Base-by-base conservation (phyloP, 805 yeast genomes). In the Ogataea nonfermentans region DNA sequence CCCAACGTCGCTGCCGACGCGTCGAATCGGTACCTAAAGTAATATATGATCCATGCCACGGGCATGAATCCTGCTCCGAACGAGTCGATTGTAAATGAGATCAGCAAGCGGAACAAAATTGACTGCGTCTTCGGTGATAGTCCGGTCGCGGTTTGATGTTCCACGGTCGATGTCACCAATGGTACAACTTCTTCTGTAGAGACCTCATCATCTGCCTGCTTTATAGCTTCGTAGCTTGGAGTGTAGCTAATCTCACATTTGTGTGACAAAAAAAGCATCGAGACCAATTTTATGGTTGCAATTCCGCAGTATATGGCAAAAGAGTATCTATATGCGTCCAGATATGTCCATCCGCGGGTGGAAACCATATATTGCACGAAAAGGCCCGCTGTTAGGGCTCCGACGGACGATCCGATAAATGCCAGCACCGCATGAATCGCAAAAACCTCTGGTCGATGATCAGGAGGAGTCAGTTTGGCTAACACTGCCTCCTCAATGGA, bases 61-160 rank as follows among this genome's bases (percentile, higher is more conserved):
- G 95, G 81, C 88, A 88, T 84, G 61, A 89, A 84, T 1, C 96
- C 96, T 47, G 78, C 79, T 0, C 95, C 96, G 35, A 89, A 71
- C 2, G 96, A 87, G 60, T 89, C 97, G 22, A 86, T 55, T 79
- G 86, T 85, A 56, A 89, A 90, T 12, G 82, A 70, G 6, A 73
- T 58, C 16, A 81, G 61, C 4, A 83, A 63, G 36, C 72, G 71
- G 15, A 71, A 58, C 32, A 81, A 55, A 7, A 73, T 63, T 6
- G 64, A 49, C 8, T 58, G 61, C 0, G 84, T 69, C 12, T 66
- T 62, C 7, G 65, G 56, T 0, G 82, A 70, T 9, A 73, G 52
- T 1, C 69, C 67, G 1, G 62, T 55, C 20, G 52, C 29, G 2
- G 63, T 53, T n/a, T 44, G 37, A 31, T 49, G 54, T 38, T 52